These are phyloP conservation scores for Fusarium decemcellulare DNA, from an alignment of 2,329 filamentous ascomycete genomes.

Conservation along the genomic window DNA sequence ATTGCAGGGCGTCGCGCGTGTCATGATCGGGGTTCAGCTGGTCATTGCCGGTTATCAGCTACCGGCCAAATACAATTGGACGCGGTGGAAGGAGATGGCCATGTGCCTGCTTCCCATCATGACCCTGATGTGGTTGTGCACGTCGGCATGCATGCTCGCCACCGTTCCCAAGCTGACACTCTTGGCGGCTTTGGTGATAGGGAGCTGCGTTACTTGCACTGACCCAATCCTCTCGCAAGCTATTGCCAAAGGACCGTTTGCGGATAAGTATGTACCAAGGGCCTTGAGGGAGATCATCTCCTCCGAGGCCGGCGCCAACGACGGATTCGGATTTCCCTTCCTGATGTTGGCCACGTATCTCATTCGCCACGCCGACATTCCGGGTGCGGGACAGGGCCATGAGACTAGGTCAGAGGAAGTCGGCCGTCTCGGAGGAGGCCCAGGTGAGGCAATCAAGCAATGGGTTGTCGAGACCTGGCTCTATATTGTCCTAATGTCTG, in stretches of 20 bases:
- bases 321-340: constrained; percentile 74
- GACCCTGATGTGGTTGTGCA: constrained; percentile 74
- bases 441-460: neutral
- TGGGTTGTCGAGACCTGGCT: neutral
- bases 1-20: constrained; percentile 63
- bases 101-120: constrained; percentile 72
- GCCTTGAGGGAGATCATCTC: constrained; percentile 73
- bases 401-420: neutral
- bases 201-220: constrained; percentile 72
- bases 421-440: neutral
- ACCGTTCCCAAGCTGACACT: constrained; percentile 69
- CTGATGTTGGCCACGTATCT: constrained; percentile 56
- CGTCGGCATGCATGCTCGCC: constrained; percentile 68
- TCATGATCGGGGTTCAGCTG: constrained; percentile 75
- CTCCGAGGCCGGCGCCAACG: constrained; percentile 73
- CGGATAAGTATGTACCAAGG: constrained; percentile 72
- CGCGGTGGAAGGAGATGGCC: constrained; percentile 66
- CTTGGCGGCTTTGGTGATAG: constrained; percentile 69
- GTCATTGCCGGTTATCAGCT: constrained; percentile 75
- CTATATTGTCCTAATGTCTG: neutral
- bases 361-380: constrained; percentile 18
- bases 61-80: constrained; percentile 67
- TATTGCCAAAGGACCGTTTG: constrained; percentile 55
- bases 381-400: neutral
- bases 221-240: constrained; percentile 46